A percentile compares a stretch with the other conserved stretches of the same genome.
phyloP scores from a whole-genome alignment of 371 early-diverging fungal species.

The Lichtheimia corymbifera region DNA sequence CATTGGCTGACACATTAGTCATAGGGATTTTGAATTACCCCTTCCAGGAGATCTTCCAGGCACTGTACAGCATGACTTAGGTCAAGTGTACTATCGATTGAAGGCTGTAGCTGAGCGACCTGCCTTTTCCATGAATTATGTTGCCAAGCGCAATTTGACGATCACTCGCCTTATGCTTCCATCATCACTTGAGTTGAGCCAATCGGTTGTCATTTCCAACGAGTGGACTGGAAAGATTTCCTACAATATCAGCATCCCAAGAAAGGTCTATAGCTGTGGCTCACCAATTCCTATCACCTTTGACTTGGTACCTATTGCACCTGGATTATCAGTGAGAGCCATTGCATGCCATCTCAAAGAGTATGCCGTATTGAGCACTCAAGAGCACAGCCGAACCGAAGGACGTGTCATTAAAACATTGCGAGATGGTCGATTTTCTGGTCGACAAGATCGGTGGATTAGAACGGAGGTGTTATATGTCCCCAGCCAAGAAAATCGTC shows the following conservation, averaged over 20 bases:
- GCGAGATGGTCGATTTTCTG: conserved; percentile 30
- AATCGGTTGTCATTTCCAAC: conserved; percentile 41
- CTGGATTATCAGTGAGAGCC: conserved; percentile 29
- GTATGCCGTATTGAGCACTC: conserved; percentile 31
- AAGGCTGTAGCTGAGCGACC: conserved; percentile 50
- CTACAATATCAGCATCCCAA: conserved; percentile 48
- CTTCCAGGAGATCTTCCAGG: conserved; percentile 54
- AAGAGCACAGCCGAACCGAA: conserved; percentile 35
- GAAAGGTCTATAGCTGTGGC: conserved; percentile 36
- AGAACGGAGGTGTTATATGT: conserved; percentile 27
- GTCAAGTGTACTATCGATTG: conserved; percentile 38
- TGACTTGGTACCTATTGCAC: conserved; percentile 37
- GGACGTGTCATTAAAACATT: conserved; percentile 29
- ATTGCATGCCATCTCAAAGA: conserved; percentile 42
- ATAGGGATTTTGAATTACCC: conserved; percentile 53
- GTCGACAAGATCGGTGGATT: conserved; percentile 22
- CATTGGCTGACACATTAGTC: neutral
- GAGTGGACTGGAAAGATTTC: conserved; percentile 47
- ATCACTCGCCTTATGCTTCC: conserved; percentile 39
- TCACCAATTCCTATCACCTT: conserved; percentile 43
- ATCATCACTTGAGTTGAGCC: conserved; percentile 38
- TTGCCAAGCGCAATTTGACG: conserved; percentile 25
- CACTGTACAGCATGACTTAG: conserved; percentile 39
- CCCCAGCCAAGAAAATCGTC: conserved; percentile 11
- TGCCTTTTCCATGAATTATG: conserved; percentile 41